Evolutionary conservation across 1,284 basidiomycete genomes (phyloP).

Genomic region (Volvariella surrecta): DNA sequence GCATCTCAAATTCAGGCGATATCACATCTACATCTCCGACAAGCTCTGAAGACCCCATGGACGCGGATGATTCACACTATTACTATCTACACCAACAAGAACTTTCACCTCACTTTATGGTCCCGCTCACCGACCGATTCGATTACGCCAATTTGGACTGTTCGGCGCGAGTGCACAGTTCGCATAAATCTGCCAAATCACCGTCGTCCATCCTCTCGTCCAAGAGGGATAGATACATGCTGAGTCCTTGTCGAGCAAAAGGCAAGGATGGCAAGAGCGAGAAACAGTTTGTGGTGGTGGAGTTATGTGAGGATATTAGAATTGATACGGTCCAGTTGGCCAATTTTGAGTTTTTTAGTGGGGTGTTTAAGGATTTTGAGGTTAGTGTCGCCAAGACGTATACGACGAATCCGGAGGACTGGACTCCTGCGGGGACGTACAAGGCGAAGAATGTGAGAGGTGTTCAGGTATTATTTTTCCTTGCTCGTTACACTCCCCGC

Average conservation of each 20-base stretch:
- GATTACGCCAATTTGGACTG: slow-evolving; percentile 95
- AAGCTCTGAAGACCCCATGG: slow-evolving; percentile 10
- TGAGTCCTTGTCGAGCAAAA: slow-evolving; percentile 67
- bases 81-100: slow-evolving; percentile 14
- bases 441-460: slow-evolving; percentile 85
- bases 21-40: slow-evolving; percentile 4
- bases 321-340: slow-evolving; percentile 95
- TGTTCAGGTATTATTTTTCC: slow-evolving; percentile 59
- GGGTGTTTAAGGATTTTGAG: slow-evolving; percentile 88
- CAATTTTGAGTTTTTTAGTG: slow-evolving; percentile 98
- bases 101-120: slow-evolving; percentile 52
- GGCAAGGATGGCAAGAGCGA: slow-evolving; percentile 24
- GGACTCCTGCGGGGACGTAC: slow-evolving; percentile 71
- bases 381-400: slow-evolving; percentile 81
- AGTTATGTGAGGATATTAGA: slow-evolving; percentile 94
- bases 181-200: slow-evolving; percentile 81
- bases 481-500: neutral
- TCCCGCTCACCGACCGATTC: slow-evolving; percentile 73
- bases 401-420: slow-evolving; percentile 54
- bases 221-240: slow-evolving; percentile 95
- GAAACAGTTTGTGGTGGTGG: slow-evolving; percentile 85
- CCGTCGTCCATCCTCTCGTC: slow-evolving; percentile 79
- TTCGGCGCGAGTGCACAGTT: slow-evolving; percentile 83
- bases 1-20: slow-evolving; percentile 5
- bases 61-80: slow-evolving; percentile 8